Evolutionary conservation across 2,329 filamentous ascomycete genomes (phyloP).

Genomic region (Albophoma yamanashiensis): DNA sequence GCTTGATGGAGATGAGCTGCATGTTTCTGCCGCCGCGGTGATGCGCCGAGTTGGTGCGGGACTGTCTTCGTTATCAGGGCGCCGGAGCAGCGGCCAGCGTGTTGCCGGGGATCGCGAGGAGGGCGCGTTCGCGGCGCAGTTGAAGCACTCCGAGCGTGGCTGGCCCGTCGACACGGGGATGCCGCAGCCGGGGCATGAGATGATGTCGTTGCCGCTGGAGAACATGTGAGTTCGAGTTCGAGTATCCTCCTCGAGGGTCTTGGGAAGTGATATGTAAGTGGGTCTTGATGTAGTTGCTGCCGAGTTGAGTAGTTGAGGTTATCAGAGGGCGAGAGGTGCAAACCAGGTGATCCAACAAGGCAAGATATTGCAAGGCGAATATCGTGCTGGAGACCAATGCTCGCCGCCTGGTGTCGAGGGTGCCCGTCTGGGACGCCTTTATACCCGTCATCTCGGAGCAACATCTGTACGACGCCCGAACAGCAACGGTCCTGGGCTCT

Average conservation of each 20-base stretch:
- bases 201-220: slow-evolving; percentile 4
- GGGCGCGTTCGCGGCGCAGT: slow-evolving; percentile 7
- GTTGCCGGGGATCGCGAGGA: neutral
- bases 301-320: no score
- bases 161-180: slow-evolving; percentile 6
- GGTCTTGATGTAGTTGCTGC: neutral
- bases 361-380: no score
- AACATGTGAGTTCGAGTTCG: neutral
- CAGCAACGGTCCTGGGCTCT: neutral
- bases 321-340: neutral
- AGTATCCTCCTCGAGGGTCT: neutral
- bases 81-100: neutral
- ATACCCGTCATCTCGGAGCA: neutral
- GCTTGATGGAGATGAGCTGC: neutral
- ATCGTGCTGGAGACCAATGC: no score
- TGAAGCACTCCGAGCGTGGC: slow-evolving; percentile 9
- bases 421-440: neutral
- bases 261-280: neutral
- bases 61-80: neutral
- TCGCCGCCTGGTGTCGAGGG: neutral
- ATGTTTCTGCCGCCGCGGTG: neutral
- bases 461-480: neutral
- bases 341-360: neutral
- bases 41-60: neutral
- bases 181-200: slow-evolving; percentile 8